phyloP scores from a whole-genome alignment of 2,329 filamentous ascomycete genomes.

The Microcyclospora tardicrescens region DNA sequence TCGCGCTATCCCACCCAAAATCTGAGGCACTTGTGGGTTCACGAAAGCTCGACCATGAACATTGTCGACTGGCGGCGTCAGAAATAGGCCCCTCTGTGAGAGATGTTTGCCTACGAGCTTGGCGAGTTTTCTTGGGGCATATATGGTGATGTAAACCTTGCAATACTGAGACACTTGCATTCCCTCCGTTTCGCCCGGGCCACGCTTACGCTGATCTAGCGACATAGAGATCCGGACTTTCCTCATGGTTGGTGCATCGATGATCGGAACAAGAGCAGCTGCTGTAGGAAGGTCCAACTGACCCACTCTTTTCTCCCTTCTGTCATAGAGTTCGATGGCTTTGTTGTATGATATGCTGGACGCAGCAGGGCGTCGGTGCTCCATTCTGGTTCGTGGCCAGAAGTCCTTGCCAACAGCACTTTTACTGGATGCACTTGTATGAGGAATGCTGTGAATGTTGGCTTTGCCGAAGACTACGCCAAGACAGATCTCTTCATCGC shows the following conservation, averaged over 20 bases:
- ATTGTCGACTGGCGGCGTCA: slow-evolving; percentile 54
- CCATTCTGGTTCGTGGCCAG: slow-evolving; percentile 67
- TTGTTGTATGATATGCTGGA: slow-evolving; percentile 15
- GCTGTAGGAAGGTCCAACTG: slow-evolving; percentile 58
- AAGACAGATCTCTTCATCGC: slow-evolving; percentile 16
- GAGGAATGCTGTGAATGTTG: slow-evolving; percentile 14
- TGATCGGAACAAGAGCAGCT: slow-evolving; percentile 53
- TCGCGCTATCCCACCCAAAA: slow-evolving; percentile 7
- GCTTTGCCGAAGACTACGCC: slow-evolving; percentile 12
- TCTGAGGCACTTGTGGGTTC: slow-evolving; percentile 57
- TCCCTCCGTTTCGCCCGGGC: slow-evolving; percentile 49
- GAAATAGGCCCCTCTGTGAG: slow-evolving; percentile 50
- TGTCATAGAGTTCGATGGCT: slow-evolving; percentile 59
- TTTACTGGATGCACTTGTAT: slow-evolving; percentile 2
- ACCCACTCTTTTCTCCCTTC: slow-evolving; percentile 55
- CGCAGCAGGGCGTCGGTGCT: slow-evolving; percentile 39
- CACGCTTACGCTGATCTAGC: slow-evolving; percentile 53
- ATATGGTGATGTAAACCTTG: slow-evolving; percentile 61
- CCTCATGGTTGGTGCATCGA: slow-evolving; percentile 49
- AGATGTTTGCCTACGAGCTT: slow-evolving; percentile 55
- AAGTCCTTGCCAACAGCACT: slow-evolving; percentile 8
- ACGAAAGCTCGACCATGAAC: slow-evolving; percentile 51
- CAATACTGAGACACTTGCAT: slow-evolving; percentile 48
- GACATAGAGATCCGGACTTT: slow-evolving; percentile 60
- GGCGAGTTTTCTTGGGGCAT: slow-evolving; percentile 57